A percentile compares a stretch with the other conserved stretches of the same genome.
phyloP scores from a whole-genome alignment of 2,329 filamentous ascomycete genomes.

The Fusarium chlamydosporum region DNA sequence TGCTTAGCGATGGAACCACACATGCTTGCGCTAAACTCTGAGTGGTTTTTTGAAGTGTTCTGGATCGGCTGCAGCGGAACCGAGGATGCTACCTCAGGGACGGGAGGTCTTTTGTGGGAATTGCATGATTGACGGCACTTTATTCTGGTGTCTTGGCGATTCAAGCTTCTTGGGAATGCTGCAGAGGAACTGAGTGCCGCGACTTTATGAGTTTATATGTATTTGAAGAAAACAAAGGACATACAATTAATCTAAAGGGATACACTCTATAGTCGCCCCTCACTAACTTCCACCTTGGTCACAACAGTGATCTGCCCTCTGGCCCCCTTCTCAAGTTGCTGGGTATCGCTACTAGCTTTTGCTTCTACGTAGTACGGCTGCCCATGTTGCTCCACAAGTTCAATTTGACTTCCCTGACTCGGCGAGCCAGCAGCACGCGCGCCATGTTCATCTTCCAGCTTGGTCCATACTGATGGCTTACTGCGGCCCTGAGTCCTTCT shows the following conservation, averaged over 20 bases:
- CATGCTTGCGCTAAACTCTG: slow-evolving; percentile 6
- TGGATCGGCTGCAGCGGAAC: slow-evolving; percentile 23
- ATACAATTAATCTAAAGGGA: not conserved
- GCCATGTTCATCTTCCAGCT: slow-evolving; percentile 51
- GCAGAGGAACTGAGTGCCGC: too few relatives aligned
- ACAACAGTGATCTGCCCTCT: slow-evolving; percentile 50
- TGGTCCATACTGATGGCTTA: slow-evolving; percentile 51
- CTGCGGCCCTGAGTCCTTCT: slow-evolving; percentile 34
- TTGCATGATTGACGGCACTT: not conserved
- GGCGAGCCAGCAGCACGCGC: slow-evolving; percentile 21
- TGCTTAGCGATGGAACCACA: slow-evolving; percentile 32
- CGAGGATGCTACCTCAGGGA: not conserved
- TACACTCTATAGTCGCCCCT: not conserved
- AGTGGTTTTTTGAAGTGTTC: not conserved
- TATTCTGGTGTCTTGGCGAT: slow-evolving; percentile 2
- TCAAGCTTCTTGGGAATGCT: too few relatives aligned
- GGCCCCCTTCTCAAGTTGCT: not conserved
- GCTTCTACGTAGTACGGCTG: slow-evolving; percentile 26
- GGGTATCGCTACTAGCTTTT: slow-evolving; percentile 11
- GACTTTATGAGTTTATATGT: too few relatives aligned
- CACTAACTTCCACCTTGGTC: slow-evolving; percentile 50
- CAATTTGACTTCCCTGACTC: slow-evolving; percentile 51
- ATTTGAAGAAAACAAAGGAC: too few relatives aligned
- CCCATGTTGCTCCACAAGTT: slow-evolving; percentile 46
- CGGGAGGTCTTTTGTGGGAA: not conserved